Evolutionary conservation across 1,284 basidiomycete species (phyloP), one percentile per base, ranked within the genome.

Genomic region (Leccinum variabile): DNA sequence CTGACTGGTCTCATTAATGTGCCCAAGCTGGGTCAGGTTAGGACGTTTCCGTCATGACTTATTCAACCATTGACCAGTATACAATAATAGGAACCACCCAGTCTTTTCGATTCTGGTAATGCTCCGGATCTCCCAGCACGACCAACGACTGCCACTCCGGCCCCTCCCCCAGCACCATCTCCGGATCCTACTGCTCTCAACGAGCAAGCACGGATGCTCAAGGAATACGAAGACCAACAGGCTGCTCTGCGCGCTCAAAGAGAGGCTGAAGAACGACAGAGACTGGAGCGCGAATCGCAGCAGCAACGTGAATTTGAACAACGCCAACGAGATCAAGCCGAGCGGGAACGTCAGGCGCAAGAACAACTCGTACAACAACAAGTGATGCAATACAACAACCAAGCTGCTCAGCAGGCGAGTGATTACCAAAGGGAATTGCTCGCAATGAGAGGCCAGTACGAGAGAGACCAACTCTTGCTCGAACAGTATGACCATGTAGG

Each of bases 191-290:
- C 86, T 3, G 91, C 93, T 71, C 88, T 98, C 63, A 89, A 88
- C 62, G 95, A 98, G 75, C 97, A 99, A 79, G 92, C 92, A 8
- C 90, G 93, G 22, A 89, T 99, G 85, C 85, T 99, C 63, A 96
- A 97, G 73, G 88, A 98, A 75, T 99, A 98, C 73, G 97, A 99
- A 76, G 91, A 95, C 55, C 95, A 98, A 75, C 97, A 99, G 72
- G 84, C 88, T 25, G 88, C 90, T 2, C 79, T 98, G 32, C 84
- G 88, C 54, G 83, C 90, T 30, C 85, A 91, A 65, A 87, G 94
- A 58, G 93, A 95, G 66, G 86, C 85, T 0, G 97, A 97, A 72
- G 92, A 96, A 73, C 86, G 85, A 32, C 84, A 82, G 16, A 87
- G 94, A 59, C 81, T 86, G 32, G 93, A 96, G 61, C 80, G 85